These are phyloP conservation scores for Aspergillus sp. DNA, from an alignment of 2,329 filamentous ascomycete genomes.

Conservation along the genomic window DNA sequence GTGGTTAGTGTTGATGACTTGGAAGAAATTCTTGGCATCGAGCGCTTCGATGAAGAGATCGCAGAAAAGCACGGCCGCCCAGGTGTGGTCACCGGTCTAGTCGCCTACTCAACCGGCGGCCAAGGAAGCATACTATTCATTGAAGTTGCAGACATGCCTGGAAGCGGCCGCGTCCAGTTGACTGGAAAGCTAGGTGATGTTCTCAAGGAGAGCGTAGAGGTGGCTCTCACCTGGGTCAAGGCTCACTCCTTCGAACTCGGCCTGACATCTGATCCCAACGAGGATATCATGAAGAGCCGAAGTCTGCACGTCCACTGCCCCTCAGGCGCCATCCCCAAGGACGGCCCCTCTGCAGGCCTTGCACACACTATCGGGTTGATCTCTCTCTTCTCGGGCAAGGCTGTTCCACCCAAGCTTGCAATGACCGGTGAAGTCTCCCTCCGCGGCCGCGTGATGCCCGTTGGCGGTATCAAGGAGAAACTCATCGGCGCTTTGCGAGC, in stretches of 20 bases:
- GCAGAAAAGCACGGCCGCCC: slow-evolving; percentile 81
- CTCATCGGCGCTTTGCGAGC: slow-evolving; percentile 91
- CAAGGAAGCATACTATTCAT: slow-evolving; percentile 98
- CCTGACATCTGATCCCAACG: slow-evolving; percentile 75
- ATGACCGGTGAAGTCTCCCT: slow-evolving; percentile 88
- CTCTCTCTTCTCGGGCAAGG: slow-evolving; percentile 81
- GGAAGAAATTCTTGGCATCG: slow-evolving; percentile 88
- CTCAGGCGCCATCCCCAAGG: slow-evolving; percentile 92
- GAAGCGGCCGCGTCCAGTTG: slow-evolving; percentile 86
- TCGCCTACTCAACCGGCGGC: slow-evolving; percentile 89
- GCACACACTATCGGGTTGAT: slow-evolving; percentile 94
- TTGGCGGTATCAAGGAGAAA: slow-evolving; percentile 98
- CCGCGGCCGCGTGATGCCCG: slow-evolving; percentile 86
- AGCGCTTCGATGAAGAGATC: slow-evolving; percentile 94
- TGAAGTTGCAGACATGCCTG: slow-evolving; percentile 96
- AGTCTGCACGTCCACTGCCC: slow-evolving; percentile 97
- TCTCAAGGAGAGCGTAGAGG: slow-evolving; percentile 94
- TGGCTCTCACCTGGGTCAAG: slow-evolving; percentile 96
- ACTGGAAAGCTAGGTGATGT: slow-evolving; percentile 97
- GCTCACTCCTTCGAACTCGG: slow-evolving; percentile 91
- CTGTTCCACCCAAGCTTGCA: slow-evolving; percentile 87
- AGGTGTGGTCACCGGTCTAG: slow-evolving; percentile 92
- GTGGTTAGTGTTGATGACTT: slow-evolving; percentile 77
- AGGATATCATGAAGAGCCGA: slow-evolving; percentile 95
- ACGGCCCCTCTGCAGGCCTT: slow-evolving; percentile 81